Conservation (phyloP, 2,329 filamentous ascomycete species). For the Furcasterigmium sp. region DNA sequence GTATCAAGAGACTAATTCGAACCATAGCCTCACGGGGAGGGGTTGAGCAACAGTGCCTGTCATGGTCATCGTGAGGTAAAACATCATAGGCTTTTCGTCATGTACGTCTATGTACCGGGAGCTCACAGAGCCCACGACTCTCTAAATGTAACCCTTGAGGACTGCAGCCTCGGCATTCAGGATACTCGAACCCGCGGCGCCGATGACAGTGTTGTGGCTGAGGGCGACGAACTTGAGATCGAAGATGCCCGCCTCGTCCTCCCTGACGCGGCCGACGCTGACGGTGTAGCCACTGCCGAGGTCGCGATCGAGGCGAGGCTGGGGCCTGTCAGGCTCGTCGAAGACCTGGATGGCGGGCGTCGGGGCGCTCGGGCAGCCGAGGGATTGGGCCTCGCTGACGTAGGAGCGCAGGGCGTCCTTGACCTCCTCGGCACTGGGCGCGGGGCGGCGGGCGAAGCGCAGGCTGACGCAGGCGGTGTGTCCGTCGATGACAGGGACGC, state of each 20-base stretch:
- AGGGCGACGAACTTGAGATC: constrained; percentile 93
- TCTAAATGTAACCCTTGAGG: constrained; percentile 75
- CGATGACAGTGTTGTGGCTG: constrained; percentile 86
- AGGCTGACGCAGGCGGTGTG: constrained; percentile 94
- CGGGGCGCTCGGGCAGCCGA: constrained; percentile 87
- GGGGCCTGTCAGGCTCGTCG: constrained; percentile 84
- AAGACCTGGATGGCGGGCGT: constrained; percentile 77
- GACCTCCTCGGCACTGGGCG: constrained; percentile 71
- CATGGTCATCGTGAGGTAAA: too few relatives aligned
- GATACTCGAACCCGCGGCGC: constrained; percentile 92
- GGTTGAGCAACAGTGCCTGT: too few relatives aligned
- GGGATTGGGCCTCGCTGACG: constrained; percentile 70
- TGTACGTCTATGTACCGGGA: too few relatives aligned
- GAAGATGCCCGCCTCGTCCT: constrained; percentile 84
- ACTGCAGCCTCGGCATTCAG: constrained; percentile 90
- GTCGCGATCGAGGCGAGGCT: constrained; percentile 85
- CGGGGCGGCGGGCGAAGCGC: constrained; percentile 69
- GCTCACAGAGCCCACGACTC: too few relatives aligned
- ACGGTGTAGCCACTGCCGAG: constrained; percentile 83
- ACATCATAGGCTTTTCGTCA: too few relatives aligned
- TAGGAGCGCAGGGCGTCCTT: constrained; percentile 77
- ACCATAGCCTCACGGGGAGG: too few relatives aligned
- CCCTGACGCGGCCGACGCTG: constrained; percentile 79
- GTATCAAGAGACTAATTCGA: too few relatives aligned
- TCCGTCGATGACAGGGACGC: constrained; percentile 91